Base-by-base conservation (phyloP, 2,329 filamentous ascomycete species). In the Blumeriella jaapii region DNA sequence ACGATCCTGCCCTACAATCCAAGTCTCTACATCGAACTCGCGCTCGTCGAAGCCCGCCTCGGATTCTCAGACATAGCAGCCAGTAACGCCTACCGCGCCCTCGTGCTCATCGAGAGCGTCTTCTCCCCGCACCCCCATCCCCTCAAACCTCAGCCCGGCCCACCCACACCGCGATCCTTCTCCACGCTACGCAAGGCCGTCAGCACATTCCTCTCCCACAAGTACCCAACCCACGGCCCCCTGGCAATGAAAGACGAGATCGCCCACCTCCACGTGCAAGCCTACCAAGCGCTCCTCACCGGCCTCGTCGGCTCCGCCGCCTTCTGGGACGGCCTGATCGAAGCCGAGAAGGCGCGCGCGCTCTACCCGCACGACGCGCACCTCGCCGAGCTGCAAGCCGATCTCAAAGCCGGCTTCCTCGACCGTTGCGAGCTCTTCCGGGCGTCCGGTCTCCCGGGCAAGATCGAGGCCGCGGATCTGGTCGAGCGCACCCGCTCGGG, bases 1-100 rank as follows among this genome's bases (percentile, higher is more conserved):
- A 5, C 10, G 6, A 8, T 8, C 12, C 27, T 13, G 15, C 47
- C 50, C 0, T 48, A 54, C 27, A 39, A 53, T 13, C 48, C 49
- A 1, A 12, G 14, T 0, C 18, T 38, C 6, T 46, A 42, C 16
- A 28, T 52, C 6, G 29, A 45, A 4, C 31, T 52, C 2, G 31
- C 31, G 2, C n/a, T 16, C 2, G 18, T 45, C 2, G 31, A 51
- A 15, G 19, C 29, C 6, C 39, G 41, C 5, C 29, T 53, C 3
- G 48, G 49, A 2, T 55, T 53, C 13, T 34, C 30, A 5, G 51
- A 54, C 14, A 39, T 51, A 6, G 36, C 35, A 1, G 39, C 36
- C 0, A 39, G 38, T 3, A 35, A 44, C 17, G 45, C 46, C 1
- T 34, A 53, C 27, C 42, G 41, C 15, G 44, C 42, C 1, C 25